Conservation (phyloP, 2,329 filamentous ascomycete genomes). For the Colletotrichum sp. region DNA sequence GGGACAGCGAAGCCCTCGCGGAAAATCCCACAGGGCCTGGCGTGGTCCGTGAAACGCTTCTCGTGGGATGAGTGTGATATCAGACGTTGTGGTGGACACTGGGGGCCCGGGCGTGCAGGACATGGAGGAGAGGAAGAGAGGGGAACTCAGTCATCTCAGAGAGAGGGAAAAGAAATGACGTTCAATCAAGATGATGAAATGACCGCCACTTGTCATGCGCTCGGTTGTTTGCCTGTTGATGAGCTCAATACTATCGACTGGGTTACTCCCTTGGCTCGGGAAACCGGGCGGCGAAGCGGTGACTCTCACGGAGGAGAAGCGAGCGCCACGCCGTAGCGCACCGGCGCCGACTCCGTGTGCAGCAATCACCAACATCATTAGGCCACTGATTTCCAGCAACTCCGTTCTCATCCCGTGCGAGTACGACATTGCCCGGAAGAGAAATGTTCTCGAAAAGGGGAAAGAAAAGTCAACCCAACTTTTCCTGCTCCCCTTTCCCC, state of each 20-base stretch:
- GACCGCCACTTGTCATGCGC: not conserved
- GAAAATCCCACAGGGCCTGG: not conserved
- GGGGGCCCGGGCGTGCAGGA: not conserved
- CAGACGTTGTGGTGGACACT: not conserved
- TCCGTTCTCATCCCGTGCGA: not conserved
- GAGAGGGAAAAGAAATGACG: not conserved
- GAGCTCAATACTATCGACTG: not conserved
- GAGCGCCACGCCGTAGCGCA: not conserved
- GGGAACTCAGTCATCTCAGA: not conserved
- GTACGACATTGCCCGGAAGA: not conserved
- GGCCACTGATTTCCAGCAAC: not conserved
- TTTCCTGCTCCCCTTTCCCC: not conserved
- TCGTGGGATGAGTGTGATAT: not conserved
- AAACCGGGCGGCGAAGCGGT: not conserved
- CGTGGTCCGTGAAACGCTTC: not conserved
- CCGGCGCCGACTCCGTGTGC: not conserved
- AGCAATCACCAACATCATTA: not conserved
- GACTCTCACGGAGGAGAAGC: not conserved
- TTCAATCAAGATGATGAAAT: slow-evolving; percentile 5
- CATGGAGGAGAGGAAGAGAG: not conserved
- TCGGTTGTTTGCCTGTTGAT: not conserved
- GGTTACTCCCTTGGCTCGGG: not conserved
- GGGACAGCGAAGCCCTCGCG: not conserved
- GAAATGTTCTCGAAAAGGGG: not conserved
- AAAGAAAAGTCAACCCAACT: not conserved